Conservation (phyloP, 2,329 filamentous ascomycete genomes). For the Polytolypa hystricis region DNA sequence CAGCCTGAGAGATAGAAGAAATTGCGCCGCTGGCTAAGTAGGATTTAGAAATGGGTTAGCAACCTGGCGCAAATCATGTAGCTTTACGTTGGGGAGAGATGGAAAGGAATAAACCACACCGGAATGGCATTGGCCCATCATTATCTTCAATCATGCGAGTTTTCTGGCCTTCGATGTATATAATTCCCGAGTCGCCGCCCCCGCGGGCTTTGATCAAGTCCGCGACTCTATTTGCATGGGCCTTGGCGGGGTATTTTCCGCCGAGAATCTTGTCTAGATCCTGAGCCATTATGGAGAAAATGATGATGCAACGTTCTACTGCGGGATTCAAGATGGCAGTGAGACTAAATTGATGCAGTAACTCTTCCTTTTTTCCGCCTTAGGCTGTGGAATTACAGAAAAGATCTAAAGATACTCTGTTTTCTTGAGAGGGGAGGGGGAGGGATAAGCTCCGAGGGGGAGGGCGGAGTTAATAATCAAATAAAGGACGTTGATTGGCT, state of each 20-base stretch:
- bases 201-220: conserved; percentile 58
- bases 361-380: no score
- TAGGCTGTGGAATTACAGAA: no score
- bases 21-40: conserved; percentile 65
- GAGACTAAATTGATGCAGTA: no score
- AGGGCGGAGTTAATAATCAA: no score
- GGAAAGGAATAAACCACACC: conserved; percentile 42
- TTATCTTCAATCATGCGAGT: conserved; percentile 79
- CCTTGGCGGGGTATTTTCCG: conserved; percentile 69
- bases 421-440: no score
- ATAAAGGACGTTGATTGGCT: no score
- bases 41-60: conserved; percentile 3
- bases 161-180: conserved; percentile 82
- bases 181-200: conserved; percentile 56
- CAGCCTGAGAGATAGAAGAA: conserved; percentile 95
- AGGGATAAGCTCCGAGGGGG: no score
- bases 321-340: not conserved
- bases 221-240: conserved; percentile 73
- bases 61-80: conserved; percentile 1
- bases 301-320: no score
- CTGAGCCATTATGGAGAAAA: conserved; percentile 13
- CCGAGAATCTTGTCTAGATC: conserved; percentile 33
- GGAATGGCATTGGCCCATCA: conserved; percentile 70
- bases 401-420: no score
- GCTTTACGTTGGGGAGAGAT: conserved; percentile 5